Evolutionary conservation across 352 stramenopile species (phyloP).

Genomic region (Phytophthora agathidicida): DNA sequence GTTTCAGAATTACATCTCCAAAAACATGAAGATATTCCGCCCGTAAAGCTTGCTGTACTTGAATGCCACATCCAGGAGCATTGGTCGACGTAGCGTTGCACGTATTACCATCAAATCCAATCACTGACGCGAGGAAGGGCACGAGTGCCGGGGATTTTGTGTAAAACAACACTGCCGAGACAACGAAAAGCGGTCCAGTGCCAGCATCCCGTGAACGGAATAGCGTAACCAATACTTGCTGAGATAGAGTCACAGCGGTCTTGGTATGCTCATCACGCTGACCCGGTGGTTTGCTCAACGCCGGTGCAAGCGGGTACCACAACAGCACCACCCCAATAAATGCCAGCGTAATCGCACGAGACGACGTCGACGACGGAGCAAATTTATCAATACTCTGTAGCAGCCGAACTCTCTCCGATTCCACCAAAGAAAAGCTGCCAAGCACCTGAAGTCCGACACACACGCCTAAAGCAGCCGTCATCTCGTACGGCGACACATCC

Average conservation of each 20-base stretch:
- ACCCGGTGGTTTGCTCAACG: conserved; percentile 59
- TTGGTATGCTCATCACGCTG: conserved; percentile 70
- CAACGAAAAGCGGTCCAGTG: conserved; percentile 60
- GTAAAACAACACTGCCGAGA: conserved; percentile 72
- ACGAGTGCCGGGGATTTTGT: conserved; percentile 67
- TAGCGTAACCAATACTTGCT: conserved; percentile 61
- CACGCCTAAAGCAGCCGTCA: conserved; percentile 45
- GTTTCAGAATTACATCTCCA: conserved; percentile 67
- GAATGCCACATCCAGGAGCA: conserved; percentile 19
- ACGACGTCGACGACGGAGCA: conserved; percentile 22
- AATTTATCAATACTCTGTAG: conserved; percentile 52
- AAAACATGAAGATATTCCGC: conserved; percentile 66
- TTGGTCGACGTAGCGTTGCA: conserved; percentile 15
- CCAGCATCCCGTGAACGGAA: conserved; percentile 49
- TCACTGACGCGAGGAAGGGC: conserved; percentile 52
- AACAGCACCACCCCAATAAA: conserved; percentile 65
- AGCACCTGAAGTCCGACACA: conserved; percentile 56
- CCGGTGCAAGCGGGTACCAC: conserved; percentile 57
- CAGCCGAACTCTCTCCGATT: conserved; percentile 52
- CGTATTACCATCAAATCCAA: conserved; percentile 33
- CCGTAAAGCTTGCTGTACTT: conserved; percentile 44
- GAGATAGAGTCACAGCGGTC: conserved; percentile 50
- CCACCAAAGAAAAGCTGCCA: conserved; percentile 48
- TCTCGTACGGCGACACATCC: conserved; percentile 27
- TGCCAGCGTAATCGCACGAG: conserved; percentile 51